Conservation (phyloP, 768 basidiomycete species). For the Gloeostereum incarnatum region DNA sequence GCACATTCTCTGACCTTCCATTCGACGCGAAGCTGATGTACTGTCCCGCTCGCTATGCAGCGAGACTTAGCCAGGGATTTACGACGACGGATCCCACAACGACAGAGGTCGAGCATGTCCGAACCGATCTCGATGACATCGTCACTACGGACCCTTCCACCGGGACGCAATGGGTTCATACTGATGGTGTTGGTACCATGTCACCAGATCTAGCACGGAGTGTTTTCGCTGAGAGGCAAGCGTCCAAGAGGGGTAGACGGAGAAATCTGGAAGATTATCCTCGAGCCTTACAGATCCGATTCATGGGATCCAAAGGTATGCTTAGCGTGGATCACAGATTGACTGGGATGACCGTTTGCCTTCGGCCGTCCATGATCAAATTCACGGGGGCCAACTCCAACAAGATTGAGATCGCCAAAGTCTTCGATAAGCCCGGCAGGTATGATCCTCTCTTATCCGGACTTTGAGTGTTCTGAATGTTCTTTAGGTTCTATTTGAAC, state of each 20-base stretch:
- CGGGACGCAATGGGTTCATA: slow-evolving; percentile 27
- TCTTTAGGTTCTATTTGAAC: slow-evolving; percentile 30
- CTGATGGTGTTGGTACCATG: slow-evolving; percentile 65
- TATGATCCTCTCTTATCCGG: slow-evolving; percentile 26
- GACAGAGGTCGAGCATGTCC: slow-evolving; percentile 38
- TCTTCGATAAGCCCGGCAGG: slow-evolving; percentile 49
- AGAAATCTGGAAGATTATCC: slow-evolving; percentile 25
- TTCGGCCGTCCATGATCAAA: slow-evolving; percentile 62
- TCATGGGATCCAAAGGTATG: slow-evolving; percentile 61
- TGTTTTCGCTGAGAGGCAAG: slow-evolving; percentile 1
- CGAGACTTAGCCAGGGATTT: slow-evolving; percentile 66
- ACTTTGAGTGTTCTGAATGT: not conserved
- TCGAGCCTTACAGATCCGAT: slow-evolving; percentile 50
- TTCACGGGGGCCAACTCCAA: slow-evolving; percentile 39
- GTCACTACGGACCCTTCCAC: slow-evolving; percentile 7
- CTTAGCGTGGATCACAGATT: slow-evolving; percentile 40
- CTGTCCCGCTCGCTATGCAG: slow-evolving; percentile 64
- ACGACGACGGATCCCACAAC: slow-evolving; percentile 57
- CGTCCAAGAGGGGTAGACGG: not conserved
- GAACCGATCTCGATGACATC: slow-evolving; percentile 23
- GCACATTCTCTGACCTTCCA: slow-evolving; percentile 36
- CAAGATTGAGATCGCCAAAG: slow-evolving; percentile 53
- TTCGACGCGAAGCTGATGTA: slow-evolving; percentile 38
- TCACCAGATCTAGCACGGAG: slow-evolving; percentile 42
- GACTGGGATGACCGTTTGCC: slow-evolving; percentile 34